Conservation (phyloP, 805 yeast species). For the Torulaspora maleeae region DNA sequence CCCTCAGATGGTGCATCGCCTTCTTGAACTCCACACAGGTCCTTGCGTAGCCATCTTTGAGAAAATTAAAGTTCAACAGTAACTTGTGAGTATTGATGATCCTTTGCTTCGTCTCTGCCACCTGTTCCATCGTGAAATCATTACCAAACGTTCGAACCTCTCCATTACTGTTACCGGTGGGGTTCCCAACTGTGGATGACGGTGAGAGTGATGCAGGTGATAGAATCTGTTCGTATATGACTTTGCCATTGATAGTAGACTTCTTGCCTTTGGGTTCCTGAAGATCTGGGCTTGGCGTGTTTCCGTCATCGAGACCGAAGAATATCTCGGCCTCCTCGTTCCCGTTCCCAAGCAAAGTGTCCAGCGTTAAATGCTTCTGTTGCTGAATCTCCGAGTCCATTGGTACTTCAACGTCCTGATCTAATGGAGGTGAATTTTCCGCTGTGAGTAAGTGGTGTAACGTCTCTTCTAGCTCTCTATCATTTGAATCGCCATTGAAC, state of each 20-base stretch:
- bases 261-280: conserved; percentile 3
- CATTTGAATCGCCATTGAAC: conserved; percentile 6
- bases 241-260: conserved; percentile 4
- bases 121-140: conserved; percentile 32
- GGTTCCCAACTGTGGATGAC: conserved; percentile 23
- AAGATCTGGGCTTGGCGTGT: conserved; percentile 3
- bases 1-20: conserved; percentile 33
- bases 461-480: conserved; percentile 19
- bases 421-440: conserved; percentile 3
- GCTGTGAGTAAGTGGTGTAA: conserved; percentile 23
- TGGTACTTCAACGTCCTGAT: conserved; percentile 5
- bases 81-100: conserved; percentile 34
- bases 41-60: conserved; percentile 34
- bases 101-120: conserved; percentile 32
- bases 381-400: conserved; percentile 14
- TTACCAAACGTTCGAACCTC: conserved; percentile 23
- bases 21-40: conserved; percentile 35
- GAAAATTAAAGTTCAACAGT: conserved; percentile 30
- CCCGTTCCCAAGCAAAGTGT: conserved; percentile 17
- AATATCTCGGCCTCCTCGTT: conserved; percentile 10
- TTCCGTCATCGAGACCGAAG: conserved; percentile 13
- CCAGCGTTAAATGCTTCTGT: conserved; percentile 24
- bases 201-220: conserved; percentile 39
- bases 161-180: conserved; percentile 5
- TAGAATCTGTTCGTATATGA: conserved; percentile 22